These are phyloP conservation scores for Panus rudis DNA, from an alignment of 768 basidiomycete species.

Conservation along the genomic window DNA sequence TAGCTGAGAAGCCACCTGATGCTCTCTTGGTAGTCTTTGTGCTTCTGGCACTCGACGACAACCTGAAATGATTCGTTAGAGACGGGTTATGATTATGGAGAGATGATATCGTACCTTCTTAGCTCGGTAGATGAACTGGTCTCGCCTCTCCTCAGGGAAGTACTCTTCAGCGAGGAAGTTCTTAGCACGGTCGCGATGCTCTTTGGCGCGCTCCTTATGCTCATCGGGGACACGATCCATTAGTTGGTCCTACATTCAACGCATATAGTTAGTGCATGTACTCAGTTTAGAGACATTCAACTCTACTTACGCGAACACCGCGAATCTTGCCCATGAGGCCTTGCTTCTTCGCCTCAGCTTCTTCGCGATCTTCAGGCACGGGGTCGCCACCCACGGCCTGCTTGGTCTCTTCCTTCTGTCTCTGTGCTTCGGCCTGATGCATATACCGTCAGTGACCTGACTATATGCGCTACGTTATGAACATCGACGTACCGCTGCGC, in stretches of 20 bases:
- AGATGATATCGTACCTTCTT: conserved; percentile 63
- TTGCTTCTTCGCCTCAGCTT: conserved; percentile 31
- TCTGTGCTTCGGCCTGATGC: conserved; percentile 12
- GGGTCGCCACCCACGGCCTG: conserved; percentile 25
- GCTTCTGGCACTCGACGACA: conserved; percentile 88
- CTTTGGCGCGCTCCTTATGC: conserved; percentile 44
- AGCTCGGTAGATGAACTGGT: conserved; percentile 87
- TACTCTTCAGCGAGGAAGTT: conserved; percentile 74
- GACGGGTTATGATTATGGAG: background rate
- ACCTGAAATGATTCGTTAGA: conserved; percentile 33
- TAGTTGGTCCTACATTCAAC: conserved; percentile 29
- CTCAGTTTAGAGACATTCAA: too few relatives aligned
- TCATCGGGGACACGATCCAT: conserved; percentile 59
- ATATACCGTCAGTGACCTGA: background rate
- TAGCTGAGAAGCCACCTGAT: conserved; percentile 66
- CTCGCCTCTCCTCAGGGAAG: conserved; percentile 85
- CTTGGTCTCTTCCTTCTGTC: conserved; percentile 14
- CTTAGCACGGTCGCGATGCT: conserved; percentile 51
- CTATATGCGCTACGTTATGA: background rate
- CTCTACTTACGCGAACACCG: conserved; percentile 22
- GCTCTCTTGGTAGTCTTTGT: conserved; percentile 81
- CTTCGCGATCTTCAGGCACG: conserved; percentile 24
- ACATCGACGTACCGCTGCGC: conserved; percentile 5
- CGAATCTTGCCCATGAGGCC: conserved; percentile 26
- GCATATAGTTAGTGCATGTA: too few relatives aligned